Base-by-base conservation (phyloP, 805 yeast species). In the Candida montana region DNA sequence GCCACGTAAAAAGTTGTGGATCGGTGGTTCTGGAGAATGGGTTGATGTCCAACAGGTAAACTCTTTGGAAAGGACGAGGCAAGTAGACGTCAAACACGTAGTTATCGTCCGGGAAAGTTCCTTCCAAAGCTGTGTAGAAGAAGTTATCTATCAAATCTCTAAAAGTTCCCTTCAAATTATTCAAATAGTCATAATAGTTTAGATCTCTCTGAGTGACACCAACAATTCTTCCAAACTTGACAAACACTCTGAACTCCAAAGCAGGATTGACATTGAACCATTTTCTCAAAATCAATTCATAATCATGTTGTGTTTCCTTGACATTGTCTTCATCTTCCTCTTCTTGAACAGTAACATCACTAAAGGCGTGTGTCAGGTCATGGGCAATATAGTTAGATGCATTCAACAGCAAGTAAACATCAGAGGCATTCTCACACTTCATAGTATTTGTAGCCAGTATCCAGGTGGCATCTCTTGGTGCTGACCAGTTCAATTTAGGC, bases 401-500 rank as follows among this genome's bases (percentile, higher is more conserved):
- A 54, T 91, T 91, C 40, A 93, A 63, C 8, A 93, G 62, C 36
- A 93, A 59, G 49, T 89, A 93, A 0, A 93, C 64, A 49, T 93
- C 99, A 30, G 81, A 73, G 0, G 83, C 78, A 26, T 72, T 73
- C 13, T 64, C 68, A 55, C 98, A 90, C 54, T 77, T 74, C 73
- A 83, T 74, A 3, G 86, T 72, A 53, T 87, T 85, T 26, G 83
- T 79, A 3, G 93, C 73, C 54, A 84, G 64, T 17, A 93, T 91
- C 99, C 98, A 93, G 0, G 81, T 75, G 2, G 98, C 86, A 63
- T 93, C 99, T 56, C 81, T 82, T 1, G 99, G 99, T 2, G 96
- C 84, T 1, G 97, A 88, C 99, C 99, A 93, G 67, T 93, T 93
- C 51, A 91, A 66, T 56, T 93, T 93, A 1, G 98, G 98, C 1